Evolutionary conservation across 1,139 yeast species (phyloP), one percentile per base, ranked within the genome.

Genomic region (Scheffersomyces segobiensis): DNA sequence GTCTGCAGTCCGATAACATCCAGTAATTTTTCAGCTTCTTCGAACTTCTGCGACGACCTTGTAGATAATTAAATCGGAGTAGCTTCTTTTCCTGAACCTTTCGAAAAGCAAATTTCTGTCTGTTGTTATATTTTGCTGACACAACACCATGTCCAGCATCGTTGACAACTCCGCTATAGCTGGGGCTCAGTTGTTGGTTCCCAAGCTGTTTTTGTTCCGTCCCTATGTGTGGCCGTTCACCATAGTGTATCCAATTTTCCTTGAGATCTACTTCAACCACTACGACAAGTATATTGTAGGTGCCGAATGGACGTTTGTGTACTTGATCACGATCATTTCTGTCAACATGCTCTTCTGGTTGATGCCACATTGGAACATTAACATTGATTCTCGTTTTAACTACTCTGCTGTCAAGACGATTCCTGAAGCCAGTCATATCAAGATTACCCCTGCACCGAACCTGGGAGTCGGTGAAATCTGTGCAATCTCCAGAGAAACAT

Each of bases 361-460:
- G 72, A 86, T 93, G 86, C 98, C 99, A n/a, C 90, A 90, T 70
- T 95, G 99, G 99, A 92, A 88, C 70, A 84, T 93, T 59, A 82
- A 85, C 57, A 77, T 95, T 60, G 84, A 86, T 62, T 84, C 91
- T 48, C 73, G 73, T n/a, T 93, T 95, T 77, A 90, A 92, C 69
- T 91, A 89, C 68, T 63, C 72, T 47, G 66, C 70, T 53, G 88
- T 87, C n/a, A 64, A 74, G 26, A 68, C 78, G 56, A 77, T 92
- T 54, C 76, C 75, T 32, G 85, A 85, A 57, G 97, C 98, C 8
- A 71, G 87, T 50, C 86, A 88, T 66, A 85, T 95, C 62, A 82
- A 89, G 71, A 82, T 96, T 62, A 83, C 86, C 54, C 97, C 99
- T 3, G 89, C 90, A 32, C 89, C 96, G 56, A 92, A 93, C 72